phyloP scores from a whole-genome alignment of 306 rosid genomes.

The Crotalaria pallida region DNA sequence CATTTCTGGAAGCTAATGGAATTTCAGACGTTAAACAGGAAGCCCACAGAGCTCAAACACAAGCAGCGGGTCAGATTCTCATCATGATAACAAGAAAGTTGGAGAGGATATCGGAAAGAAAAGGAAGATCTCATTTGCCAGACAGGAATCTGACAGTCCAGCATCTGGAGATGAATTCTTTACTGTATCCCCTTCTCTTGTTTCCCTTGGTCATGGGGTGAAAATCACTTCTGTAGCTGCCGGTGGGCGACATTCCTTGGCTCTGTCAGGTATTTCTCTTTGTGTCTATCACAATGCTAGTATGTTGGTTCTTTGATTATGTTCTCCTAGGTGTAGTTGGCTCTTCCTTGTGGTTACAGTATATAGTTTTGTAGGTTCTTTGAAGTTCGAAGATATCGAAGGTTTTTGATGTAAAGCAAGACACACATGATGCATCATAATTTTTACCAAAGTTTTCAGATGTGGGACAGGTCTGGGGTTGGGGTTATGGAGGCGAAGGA shows the following conservation, averaged over 20 bases:
- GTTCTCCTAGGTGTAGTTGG: conserved; percentile 39
- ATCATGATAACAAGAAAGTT: conserved; percentile 45
- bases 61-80: conserved; percentile 51
- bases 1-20: conserved; percentile 29
- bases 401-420: conserved; percentile 81
- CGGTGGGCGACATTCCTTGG: conserved; percentile 87
- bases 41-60: conserved; percentile 47
- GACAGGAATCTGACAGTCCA: conserved; percentile 62
- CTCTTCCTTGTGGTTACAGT: conserved; percentile 58
- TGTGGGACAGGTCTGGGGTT: conserved; percentile 99
- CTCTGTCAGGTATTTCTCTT: conserved; percentile 68
- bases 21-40: conserved; percentile 42
- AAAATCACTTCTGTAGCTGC: conserved; percentile 69
- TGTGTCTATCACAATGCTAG: conserved; percentile 12
- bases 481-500: conserved; percentile 99
- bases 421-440: conserved; percentile 75
- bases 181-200: conserved; percentile 51
- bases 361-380: conserved; percentile 85
- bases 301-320: too few relatives aligned
- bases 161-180: conserved; percentile 63
- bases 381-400: conserved; percentile 78
- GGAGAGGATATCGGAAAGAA: conserved; percentile 65
- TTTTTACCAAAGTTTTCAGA: conserved; percentile 89
- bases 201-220: conserved; percentile 59
- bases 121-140: conserved; percentile 51